Conservation (phyloP, 345 rosid species). For the Erysimum cheiranthoides region DNA sequence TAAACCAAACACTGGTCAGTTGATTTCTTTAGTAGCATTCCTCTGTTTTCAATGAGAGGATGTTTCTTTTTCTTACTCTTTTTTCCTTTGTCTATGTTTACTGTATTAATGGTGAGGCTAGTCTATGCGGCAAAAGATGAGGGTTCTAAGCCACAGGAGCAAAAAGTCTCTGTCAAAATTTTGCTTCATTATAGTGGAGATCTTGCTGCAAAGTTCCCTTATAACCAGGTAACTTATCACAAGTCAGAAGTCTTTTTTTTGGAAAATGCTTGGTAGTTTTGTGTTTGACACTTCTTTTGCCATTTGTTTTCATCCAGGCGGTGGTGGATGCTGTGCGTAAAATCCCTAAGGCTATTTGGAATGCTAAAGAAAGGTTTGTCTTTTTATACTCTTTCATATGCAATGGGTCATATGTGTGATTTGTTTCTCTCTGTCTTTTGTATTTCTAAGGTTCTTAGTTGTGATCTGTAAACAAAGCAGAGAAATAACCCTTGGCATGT, state of each 20-base stretch:
- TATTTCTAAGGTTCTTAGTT: not conserved
- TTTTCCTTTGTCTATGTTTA: slow-evolving; percentile 9
- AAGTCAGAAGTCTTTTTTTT: slow-evolving; percentile 8
- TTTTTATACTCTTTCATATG: not conserved
- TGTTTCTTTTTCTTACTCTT: slow-evolving; percentile 5
- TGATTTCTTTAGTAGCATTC: slow-evolving; percentile 4
- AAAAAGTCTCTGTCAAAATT: slow-evolving; percentile 66
- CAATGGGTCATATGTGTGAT: slow-evolving; percentile 2
- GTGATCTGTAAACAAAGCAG: not conserved
- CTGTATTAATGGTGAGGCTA: slow-evolving; percentile 13
- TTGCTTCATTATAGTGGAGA: slow-evolving; percentile 70
- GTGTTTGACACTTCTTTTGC: slow-evolving; percentile 19
- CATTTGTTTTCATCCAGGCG: slow-evolving; percentile 48
- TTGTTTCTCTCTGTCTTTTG: slow-evolving; percentile 9
- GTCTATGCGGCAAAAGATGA: slow-evolving; percentile 46
- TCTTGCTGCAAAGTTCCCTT: slow-evolving; percentile 76
- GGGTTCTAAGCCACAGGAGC: slow-evolving; percentile 46
- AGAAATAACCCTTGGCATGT: slow-evolving; percentile 15
- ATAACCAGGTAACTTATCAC: slow-evolving; percentile 58
- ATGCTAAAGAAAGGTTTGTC: slow-evolving; percentile 85
- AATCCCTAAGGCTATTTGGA: slow-evolving; percentile 88
- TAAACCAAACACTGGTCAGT: slow-evolving; percentile 56
- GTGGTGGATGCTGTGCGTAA: slow-evolving; percentile 72
- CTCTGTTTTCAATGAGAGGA: too few species aligned
- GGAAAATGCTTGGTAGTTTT: slow-evolving; percentile 13